Evolutionary conservation across 2,329 filamentous ascomycete genomes (phyloP), one percentile per base, ranked within the genome.

Genomic region (Aspergillus candidus): DNA sequence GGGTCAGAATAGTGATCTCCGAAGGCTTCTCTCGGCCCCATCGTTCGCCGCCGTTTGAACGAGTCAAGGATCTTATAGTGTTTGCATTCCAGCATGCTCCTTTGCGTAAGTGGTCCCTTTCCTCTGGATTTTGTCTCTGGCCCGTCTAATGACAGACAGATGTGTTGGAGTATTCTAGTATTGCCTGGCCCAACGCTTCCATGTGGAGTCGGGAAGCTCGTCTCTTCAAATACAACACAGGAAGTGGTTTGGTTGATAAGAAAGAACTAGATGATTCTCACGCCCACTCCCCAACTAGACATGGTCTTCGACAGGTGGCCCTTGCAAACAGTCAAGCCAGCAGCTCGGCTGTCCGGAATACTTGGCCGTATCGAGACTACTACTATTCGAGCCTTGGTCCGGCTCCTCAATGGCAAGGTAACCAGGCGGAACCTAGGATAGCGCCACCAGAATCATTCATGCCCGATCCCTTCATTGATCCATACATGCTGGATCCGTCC

Each of bases 31-130:
- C 75, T 8, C 71, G 80, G 32, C 67, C 64, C 7, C 58, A 65
- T 52, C 66, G 68, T 27, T 59, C 53, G 6, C 67, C 63, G 4
- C 77, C 79, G 0, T 79, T 86, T 51, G 81, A 87, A 55, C 72
- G 80, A 33, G 71, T 86, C 49, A 85, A 83, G 58, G 87, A 90
- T 56, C 66, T 88, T 35, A 78, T 89, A 17, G 78, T 78, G 11
- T 93, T 94, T 64, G 83, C 88, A 1, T 94, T 94, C 56, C 86
- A 93, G 58, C 86, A 93, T 70, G 88, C 86, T 30, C 88, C 88
- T 1, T 68, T 86, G 43, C 76, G 88, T 91, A 70, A 53, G 74
- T 66, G 22, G 27, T 15, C 15, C 12, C 27, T 33, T 17, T 10
- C 12, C 10, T 18, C 4, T 5, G 18, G 3, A 12, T 11, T 27